A percentile compares a stretch with the other conserved stretches of the same genome.
Conservation (phyloP, 345 rosid genomes). For the Ailanthus altissimus region DNA sequence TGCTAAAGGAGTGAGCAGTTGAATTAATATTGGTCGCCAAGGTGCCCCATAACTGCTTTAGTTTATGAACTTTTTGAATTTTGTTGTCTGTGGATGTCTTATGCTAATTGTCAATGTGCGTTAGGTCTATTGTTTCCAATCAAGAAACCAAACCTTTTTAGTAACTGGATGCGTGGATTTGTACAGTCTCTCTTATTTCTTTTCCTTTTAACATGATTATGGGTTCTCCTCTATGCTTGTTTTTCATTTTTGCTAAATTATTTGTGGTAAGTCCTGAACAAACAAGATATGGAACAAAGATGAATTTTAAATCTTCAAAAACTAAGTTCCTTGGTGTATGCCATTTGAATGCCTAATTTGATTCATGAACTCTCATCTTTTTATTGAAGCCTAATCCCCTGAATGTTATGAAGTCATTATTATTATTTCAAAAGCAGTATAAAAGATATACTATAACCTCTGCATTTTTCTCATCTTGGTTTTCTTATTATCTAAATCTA, state of each 20-base stretch:
- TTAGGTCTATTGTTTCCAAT: conserved; percentile 44
- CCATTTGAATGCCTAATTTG: not conserved
- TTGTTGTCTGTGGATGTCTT: conserved; percentile 33
- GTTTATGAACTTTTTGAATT: conserved; percentile 35
- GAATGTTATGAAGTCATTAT: too few relatives aligned
- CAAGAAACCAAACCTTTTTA: conserved; percentile 40
- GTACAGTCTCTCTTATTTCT: conserved; percentile 31
- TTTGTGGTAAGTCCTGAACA: conserved; percentile 33
- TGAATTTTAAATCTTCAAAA: conserved; percentile 17
- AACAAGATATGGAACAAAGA: conserved; percentile 25
- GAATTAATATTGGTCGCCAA: conserved; percentile 19
- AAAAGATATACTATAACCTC: not conserved
- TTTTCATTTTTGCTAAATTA: conserved; percentile 21
- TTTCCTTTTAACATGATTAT: conserved; percentile 26
- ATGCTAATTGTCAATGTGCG: conserved; percentile 50
- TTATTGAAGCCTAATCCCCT: not conserved
- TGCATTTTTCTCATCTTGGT: not conserved
- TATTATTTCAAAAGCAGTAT: too few relatives aligned
- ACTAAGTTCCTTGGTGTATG: not conserved
- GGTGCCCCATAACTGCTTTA: conserved; percentile 40
- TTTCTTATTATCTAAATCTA: not conserved
- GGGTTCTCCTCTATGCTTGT: conserved; percentile 12
- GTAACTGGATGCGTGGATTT: conserved; percentile 35
- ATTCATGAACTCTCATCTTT: not conserved
- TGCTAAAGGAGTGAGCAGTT: conserved; percentile 40